phyloP scores from a whole-genome alignment of 2,329 filamentous ascomycete genomes.

The Gaeumannomyces sp. region DNA sequence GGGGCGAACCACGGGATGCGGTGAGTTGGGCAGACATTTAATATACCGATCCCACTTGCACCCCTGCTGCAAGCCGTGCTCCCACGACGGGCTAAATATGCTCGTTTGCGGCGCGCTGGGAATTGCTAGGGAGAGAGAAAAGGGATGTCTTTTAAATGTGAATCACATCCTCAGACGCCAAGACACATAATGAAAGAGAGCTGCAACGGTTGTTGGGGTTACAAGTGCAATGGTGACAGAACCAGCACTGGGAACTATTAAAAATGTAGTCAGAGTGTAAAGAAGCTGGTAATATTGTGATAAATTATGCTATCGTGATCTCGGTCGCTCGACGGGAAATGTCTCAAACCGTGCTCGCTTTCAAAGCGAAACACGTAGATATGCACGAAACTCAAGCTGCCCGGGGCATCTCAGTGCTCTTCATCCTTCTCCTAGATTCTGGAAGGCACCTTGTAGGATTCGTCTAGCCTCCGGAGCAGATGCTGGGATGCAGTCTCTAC shows the following conservation, averaged over 20 bases:
- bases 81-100: not conserved
- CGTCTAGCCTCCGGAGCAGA: conserved; percentile 9
- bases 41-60: not conserved
- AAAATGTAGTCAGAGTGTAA: not conserved
- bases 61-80: not conserved
- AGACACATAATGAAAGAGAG: not conserved
- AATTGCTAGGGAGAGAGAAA: not conserved
- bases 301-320: not conserved
- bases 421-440: not conserved
- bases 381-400: not conserved
- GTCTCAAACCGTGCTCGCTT: not conserved
- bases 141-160: not conserved
- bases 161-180: not conserved
- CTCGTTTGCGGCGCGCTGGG: not conserved
- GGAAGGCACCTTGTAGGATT: conserved; percentile 1
- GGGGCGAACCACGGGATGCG: not conserved
- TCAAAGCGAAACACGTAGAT: not conserved
- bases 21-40: not conserved
- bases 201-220: not conserved
- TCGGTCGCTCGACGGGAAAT: not conserved
- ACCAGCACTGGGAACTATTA: too few relatives aligned
- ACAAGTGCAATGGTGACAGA: not conserved
- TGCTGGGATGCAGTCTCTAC: conserved; percentile 6
- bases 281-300: not conserved
- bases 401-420: not conserved